Percentiles rank a stretch among this genome's conserved stretches.
Evolutionary conservation across 2,329 filamentous ascomycete species (phyloP).

Genomic region (Aspergillus pseudonomiae): DNA sequence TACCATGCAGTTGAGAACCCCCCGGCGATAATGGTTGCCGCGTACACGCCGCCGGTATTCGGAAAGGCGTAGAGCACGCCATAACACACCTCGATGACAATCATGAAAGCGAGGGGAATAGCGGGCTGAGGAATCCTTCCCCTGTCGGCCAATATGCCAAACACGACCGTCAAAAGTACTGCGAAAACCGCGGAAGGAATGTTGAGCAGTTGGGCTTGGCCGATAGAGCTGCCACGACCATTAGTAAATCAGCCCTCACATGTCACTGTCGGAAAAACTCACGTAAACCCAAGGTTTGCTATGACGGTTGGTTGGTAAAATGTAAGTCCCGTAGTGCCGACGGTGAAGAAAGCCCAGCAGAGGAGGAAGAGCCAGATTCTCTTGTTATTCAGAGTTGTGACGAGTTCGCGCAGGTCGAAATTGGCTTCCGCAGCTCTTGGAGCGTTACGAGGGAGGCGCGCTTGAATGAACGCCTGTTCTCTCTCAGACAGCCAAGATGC

Average conservation of each 20-base stretch:
- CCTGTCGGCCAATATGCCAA: slow-evolving; percentile 5
- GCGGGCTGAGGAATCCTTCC: slow-evolving; percentile 5
- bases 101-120: slow-evolving; percentile 5
- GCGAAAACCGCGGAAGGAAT: slow-evolving; percentile 6
- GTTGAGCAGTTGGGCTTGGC: neutral
- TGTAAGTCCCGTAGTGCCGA: slow-evolving; percentile 3
- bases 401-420: slow-evolving; percentile 1
- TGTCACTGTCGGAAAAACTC: neutral
- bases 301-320: slow-evolving; percentile 14
- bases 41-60: slow-evolving; percentile 9
- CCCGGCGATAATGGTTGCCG: neutral
- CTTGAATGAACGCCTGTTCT: slow-evolving; percentile 5
- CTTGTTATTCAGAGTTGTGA: slow-evolving; percentile 4
- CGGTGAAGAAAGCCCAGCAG: slow-evolving; percentile 12
- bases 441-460: slow-evolving; percentile 4
- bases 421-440: slow-evolving; percentile 2
- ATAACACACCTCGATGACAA: slow-evolving; percentile 11
- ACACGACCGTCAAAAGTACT: neutral
- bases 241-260: fast-evolving
- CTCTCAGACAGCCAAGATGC: slow-evolving; percentile 5
- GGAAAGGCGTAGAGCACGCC: slow-evolving; percentile 12
- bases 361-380: slow-evolving; percentile 13
- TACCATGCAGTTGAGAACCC: slow-evolving; percentile 2
- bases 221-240: neutral
- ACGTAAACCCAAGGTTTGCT: slow-evolving; percentile 11